phyloP scores from a whole-genome alignment of 306 rosid species.

The Cucumis cinereus region DNA sequence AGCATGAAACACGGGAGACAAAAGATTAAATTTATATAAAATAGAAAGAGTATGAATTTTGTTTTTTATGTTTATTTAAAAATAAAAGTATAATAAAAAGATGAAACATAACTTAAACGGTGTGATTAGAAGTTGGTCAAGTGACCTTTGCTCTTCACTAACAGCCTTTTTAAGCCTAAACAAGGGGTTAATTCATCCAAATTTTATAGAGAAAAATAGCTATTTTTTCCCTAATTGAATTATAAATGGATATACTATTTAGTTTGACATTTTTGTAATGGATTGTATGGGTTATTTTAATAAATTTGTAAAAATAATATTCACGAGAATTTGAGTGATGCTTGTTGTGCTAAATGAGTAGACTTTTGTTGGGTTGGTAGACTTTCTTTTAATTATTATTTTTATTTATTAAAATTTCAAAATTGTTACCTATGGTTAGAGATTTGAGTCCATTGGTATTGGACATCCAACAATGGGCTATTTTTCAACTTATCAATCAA shows the following conservation, averaged over 20 bases:
- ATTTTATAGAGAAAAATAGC: no score
- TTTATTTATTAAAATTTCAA: no score
- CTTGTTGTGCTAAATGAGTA: background rate
- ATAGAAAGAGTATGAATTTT: background rate
- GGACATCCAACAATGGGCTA: background rate
- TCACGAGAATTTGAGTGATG: background rate
- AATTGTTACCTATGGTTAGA: no score
- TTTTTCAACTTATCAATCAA: background rate
- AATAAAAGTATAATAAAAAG: no score
- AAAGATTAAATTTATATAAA: background rate
- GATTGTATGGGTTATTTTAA: background rate
- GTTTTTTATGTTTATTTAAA: no score
- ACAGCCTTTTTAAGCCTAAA: background rate
- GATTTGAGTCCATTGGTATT: background rate
- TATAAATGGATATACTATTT: background rate
- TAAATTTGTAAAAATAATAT: background rate
- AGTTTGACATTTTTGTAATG: background rate
- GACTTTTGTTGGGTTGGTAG: background rate
- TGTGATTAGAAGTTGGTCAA: background rate
- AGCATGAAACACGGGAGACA: background rate
- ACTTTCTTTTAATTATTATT: no score
- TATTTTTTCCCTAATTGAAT: background rate
- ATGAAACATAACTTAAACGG: no score
- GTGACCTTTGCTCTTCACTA: background rate
- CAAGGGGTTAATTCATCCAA: no score